phyloP scores from a whole-genome alignment of 768 basidiomycete species.

The Lanmaoa rubissima region DNA sequence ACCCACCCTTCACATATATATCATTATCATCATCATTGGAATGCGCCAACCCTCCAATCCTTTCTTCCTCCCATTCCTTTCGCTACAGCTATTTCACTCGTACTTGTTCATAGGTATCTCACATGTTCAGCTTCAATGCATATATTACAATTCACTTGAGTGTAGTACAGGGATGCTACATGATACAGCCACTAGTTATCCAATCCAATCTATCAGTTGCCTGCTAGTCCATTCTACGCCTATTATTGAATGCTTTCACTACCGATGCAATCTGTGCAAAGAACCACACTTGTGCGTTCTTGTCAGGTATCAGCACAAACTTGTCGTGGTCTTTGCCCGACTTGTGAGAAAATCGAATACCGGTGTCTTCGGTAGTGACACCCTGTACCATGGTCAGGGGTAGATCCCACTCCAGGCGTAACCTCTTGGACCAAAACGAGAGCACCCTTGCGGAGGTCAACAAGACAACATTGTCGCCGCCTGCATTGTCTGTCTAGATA shows the following conservation, averaged over 20 bases:
- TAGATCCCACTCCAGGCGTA: constrained; percentile 89
- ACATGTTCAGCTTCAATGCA: constrained; percentile 26
- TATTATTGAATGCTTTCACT: constrained; percentile 74
- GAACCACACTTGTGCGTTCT: constrained; percentile 75
- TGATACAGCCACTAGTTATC: constrained; percentile 16
- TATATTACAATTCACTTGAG: constrained; percentile 22
- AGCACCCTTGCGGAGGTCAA: constrained; percentile 78
- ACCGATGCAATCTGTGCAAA: constrained; percentile 73
- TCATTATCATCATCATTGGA: constrained; percentile 23
- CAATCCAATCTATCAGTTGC: constrained; percentile 12
- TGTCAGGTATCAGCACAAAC: constrained; percentile 76
- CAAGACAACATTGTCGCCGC: constrained; percentile 75
- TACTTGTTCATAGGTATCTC: constrained; percentile 23
- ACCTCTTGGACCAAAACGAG: constrained; percentile 80
- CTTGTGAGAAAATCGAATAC: constrained; percentile 85
- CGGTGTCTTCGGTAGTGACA: constrained; percentile 86
- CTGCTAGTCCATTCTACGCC: constrained; percentile 62
- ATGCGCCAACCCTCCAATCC: constrained; percentile 11
- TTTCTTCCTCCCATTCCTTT: constrained; percentile 20
- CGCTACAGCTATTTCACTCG: constrained; percentile 20
- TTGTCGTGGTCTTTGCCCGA: constrained; percentile 70
- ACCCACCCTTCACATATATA: constrained; percentile 22
- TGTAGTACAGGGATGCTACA: constrained; percentile 29
- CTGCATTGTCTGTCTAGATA: constrained; percentile 57
- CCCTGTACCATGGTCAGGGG: constrained; percentile 85